Conservation (phyloP, 1,284 basidiomycete genomes). For the Sanghuangporus sanghuang region DNA sequence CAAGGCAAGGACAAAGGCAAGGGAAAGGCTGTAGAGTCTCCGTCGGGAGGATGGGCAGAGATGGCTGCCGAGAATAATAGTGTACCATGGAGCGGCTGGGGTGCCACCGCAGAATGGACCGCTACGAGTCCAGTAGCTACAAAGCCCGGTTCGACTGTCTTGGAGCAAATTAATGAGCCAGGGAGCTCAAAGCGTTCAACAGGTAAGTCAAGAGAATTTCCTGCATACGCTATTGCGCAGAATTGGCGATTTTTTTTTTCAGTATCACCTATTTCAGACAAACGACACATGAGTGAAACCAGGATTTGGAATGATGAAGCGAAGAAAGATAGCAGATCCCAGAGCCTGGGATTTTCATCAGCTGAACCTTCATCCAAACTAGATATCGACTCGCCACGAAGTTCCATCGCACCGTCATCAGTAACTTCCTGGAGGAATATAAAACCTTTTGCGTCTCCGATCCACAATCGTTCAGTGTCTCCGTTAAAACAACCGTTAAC, state of each 20-base stretch:
- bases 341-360: not conserved
- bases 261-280: not conserved
- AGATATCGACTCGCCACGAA: not conserved
- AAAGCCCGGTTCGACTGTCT: not conserved
- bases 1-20: slow-evolving; percentile 3
- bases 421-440: not conserved
- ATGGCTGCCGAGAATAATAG: not conserved
- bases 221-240: not conserved
- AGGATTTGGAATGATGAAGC: not conserved
- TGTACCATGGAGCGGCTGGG: not conserved
- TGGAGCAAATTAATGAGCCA: not conserved
- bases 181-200: not conserved
- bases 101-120: not conserved
- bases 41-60: not conserved
- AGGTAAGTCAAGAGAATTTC: not conserved
- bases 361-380: not conserved
- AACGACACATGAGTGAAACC: not conserved
- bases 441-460: not conserved
- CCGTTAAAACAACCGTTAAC: not conserved
- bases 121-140: not conserved
- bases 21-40: not conserved
- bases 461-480: not conserved
- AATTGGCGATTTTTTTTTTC: not conserved
- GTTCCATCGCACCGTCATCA: not conserved
- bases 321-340: not conserved